These are phyloP conservation scores for Candida coquimbonensis DNA, from an alignment of 805 yeast genomes.

Conservation along the genomic window DNA sequence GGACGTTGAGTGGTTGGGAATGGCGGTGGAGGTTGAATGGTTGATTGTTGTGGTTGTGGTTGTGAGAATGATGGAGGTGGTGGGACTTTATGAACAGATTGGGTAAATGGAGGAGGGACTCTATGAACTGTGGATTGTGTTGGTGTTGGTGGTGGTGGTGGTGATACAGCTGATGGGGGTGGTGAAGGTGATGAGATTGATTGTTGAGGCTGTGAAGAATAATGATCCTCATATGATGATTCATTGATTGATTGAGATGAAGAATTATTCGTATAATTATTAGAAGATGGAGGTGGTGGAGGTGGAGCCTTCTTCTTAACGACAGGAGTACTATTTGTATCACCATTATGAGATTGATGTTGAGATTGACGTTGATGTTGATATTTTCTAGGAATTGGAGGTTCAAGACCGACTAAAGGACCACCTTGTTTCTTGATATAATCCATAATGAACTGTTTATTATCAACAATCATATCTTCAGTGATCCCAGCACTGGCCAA, in stretches of 20 bases:
- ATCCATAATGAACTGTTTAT: conserved; percentile 73
- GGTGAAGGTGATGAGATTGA: neutral
- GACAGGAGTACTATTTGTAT: conserved; percentile 11
- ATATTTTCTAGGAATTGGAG: conserved; percentile 67
- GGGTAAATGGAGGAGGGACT: conserved; percentile 23
- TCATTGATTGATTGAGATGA: conserved; percentile 21
- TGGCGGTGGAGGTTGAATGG: conserved; percentile 24
- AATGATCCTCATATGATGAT: no score
- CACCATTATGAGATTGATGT: neutral
- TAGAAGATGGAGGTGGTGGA: conserved; percentile 28
- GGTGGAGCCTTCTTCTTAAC: conserved; percentile 37
- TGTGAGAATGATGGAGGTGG: neutral
- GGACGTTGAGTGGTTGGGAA: conserved; percentile 8
- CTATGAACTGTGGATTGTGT: conserved; percentile 11
- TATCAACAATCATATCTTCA: conserved; percentile 85
- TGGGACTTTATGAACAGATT: neutral
- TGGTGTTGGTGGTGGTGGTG: neutral
- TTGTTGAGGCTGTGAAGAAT: conserved; percentile 13
- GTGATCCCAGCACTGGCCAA: conserved; percentile 72
- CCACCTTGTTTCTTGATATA: conserved; percentile 71
- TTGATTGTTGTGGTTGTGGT: conserved; percentile 17
- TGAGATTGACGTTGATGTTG: conserved; percentile 21
- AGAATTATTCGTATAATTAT: conserved; percentile 20
- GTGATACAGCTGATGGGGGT: conserved; percentile 4
- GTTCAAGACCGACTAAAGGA: conserved; percentile 75